A percentile compares a stretch with the other conserved stretches of the same genome.
Evolutionary conservation across 2,329 filamentous ascomycete genomes (phyloP).

Genomic region (Aspergillus chevalieri): DNA sequence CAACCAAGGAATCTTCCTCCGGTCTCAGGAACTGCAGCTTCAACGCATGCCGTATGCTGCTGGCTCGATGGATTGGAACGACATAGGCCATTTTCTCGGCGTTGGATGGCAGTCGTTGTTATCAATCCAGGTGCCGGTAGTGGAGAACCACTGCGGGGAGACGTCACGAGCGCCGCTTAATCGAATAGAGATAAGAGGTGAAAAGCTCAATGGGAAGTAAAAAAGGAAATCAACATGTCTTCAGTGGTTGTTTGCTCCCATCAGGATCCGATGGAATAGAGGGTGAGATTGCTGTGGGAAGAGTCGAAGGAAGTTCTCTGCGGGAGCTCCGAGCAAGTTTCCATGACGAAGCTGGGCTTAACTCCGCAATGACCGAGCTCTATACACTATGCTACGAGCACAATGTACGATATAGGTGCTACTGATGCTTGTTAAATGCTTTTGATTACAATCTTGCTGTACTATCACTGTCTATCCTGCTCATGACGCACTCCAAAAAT

Average conservation of each 20-base stretch:
- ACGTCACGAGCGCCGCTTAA: not conserved
- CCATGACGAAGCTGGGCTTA: not conserved
- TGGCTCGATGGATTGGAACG: conserved; percentile 85
- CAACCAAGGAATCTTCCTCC: conserved; percentile 73
- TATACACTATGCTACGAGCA: not conserved
- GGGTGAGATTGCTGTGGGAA: not conserved
- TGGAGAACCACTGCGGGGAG: conserved; percentile 1
- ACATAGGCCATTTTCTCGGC: conserved; percentile 72
- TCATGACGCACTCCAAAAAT: not conserved
- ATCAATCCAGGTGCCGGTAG: not conserved
- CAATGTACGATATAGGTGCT: not conserved
- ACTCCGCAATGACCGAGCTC: not conserved
- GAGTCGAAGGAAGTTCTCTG: not conserved
- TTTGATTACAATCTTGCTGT: not conserved
- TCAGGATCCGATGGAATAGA: not conserved
- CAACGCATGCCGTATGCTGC: conserved; percentile 83
- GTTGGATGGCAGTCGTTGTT: not conserved
- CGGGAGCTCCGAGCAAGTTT: not conserved
- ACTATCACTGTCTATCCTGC: not conserved
- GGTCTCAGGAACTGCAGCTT: conserved; percentile 68
- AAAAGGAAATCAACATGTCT: too few relatives aligned
- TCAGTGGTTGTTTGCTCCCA: not conserved
- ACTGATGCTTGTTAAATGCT: not conserved
- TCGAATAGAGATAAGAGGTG: not conserved
- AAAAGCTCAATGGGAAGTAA: not conserved